phyloP scores from a whole-genome alignment of 352 stramenopile genomes.

The Phytophthora gonapodyides region DNA sequence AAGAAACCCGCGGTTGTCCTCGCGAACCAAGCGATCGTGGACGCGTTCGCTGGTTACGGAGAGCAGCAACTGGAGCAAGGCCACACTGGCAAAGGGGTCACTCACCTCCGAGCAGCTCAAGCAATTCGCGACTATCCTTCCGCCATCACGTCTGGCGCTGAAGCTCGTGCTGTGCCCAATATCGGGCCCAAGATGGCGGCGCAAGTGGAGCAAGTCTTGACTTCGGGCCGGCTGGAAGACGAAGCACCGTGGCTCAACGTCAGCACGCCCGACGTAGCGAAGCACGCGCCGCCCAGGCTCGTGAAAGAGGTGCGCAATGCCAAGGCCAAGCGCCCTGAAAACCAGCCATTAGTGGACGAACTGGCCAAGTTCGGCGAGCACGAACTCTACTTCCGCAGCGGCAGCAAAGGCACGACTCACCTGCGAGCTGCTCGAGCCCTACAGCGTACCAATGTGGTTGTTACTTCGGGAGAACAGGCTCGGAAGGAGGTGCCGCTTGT shows the following conservation, averaged over 20 bases:
- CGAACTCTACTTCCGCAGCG: slow-evolving; percentile 60
- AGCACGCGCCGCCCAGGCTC: slow-evolving; percentile 38
- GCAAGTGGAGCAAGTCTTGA: slow-evolving; percentile 59
- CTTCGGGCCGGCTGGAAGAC: slow-evolving; percentile 46
- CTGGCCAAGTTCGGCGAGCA: slow-evolving; percentile 60
- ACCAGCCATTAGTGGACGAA: slow-evolving; percentile 62
- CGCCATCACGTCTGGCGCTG: slow-evolving; percentile 41
- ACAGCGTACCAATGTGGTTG: slow-evolving; percentile 43
- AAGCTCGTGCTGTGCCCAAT: slow-evolving; percentile 42
- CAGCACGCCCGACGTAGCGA: slow-evolving; percentile 34
- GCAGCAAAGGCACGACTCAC: slow-evolving; percentile 56
- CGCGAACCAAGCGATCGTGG: slow-evolving; percentile 66
- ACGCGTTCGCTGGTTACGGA: slow-evolving; percentile 62
- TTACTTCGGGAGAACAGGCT: slow-evolving; percentile 51
- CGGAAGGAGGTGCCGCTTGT: slow-evolving; percentile 45
- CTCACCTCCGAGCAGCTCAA: slow-evolving; percentile 56
- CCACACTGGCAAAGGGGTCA: slow-evolving; percentile 64
- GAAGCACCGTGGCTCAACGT: slow-evolving; percentile 3
- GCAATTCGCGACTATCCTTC: slow-evolving; percentile 52
- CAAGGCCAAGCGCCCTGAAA: slow-evolving; percentile 47
- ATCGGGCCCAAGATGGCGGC: slow-evolving; percentile 54
- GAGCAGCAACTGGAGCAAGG: slow-evolving; percentile 48
- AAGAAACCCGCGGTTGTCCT: slow-evolving; percentile 34
- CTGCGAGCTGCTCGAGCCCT: slow-evolving; percentile 55
- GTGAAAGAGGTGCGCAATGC: slow-evolving; percentile 43